These are phyloP conservation scores for Coleophoma eucalyptorum DNA, from an alignment of 2,329 filamentous ascomycete species.

Conservation along the genomic window DNA sequence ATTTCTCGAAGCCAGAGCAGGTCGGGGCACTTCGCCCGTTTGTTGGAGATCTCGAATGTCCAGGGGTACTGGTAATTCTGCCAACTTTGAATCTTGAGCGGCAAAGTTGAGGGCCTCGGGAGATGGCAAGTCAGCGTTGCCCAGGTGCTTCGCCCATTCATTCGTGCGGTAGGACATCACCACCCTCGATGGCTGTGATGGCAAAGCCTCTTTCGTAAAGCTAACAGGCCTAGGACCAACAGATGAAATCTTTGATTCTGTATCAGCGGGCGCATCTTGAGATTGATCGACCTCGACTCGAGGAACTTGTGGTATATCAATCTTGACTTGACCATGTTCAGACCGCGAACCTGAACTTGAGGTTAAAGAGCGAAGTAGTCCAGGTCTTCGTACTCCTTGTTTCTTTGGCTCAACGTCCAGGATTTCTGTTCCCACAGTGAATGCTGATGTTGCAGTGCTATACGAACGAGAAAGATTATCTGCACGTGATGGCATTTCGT, in stretches of 20 bases:
- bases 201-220: slow-evolving; percentile 60
- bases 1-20: slow-evolving; percentile 11
- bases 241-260: slow-evolving; percentile 34
- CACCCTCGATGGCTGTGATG: slow-evolving; percentile 69
- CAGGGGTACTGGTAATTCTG: slow-evolving; percentile 57
- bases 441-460: neutral
- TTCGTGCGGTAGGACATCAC: slow-evolving; percentile 85
- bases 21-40: slow-evolving; percentile 38
- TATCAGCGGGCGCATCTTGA: slow-evolving; percentile 4
- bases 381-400: neutral
- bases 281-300: slow-evolving; percentile 7
- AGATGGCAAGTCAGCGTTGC: slow-evolving; percentile 69
- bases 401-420: neutral
- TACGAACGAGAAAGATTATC: neutral
- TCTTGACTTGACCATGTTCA: slow-evolving; percentile 3
- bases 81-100: slow-evolving; percentile 28
- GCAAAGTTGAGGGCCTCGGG: slow-evolving; percentile 55
- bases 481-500: neutral
- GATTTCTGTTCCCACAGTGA: neutral
- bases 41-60: slow-evolving; percentile 62
- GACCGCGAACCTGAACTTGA: slow-evolving; percentile 17
- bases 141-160: slow-evolving; percentile 92
- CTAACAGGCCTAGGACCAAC: slow-evolving; percentile 39
- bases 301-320: neutral
- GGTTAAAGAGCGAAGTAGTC: slow-evolving; percentile 8